These are phyloP conservation scores for Rhamnella rubrinervis DNA, from an alignment of 331 rosid genomes.

Conservation along the genomic window DNA sequence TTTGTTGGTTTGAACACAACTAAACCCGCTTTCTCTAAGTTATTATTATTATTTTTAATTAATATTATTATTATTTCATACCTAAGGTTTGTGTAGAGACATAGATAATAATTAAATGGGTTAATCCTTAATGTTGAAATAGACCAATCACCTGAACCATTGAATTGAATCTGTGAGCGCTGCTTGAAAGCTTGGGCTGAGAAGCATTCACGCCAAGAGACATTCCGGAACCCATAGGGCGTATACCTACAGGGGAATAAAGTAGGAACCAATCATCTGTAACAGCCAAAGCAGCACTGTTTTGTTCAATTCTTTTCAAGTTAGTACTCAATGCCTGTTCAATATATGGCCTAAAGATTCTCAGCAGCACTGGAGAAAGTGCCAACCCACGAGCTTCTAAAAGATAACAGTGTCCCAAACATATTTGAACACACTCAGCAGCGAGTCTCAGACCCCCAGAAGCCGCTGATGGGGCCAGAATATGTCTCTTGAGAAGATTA, in stretches of 20 bases:
- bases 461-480: constrained; percentile 68
- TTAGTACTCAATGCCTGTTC: constrained; percentile 55
- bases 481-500: constrained; percentile 55
- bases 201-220: constrained; percentile 30
- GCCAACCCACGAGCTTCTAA: constrained; percentile 74
- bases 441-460: constrained; percentile 74
- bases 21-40: no score
- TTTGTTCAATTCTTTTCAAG: constrained; percentile 76
- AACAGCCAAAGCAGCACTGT: constrained; percentile 68
- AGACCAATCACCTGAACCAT: constrained; percentile 69
- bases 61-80: no score
- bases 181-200: constrained; percentile 78
- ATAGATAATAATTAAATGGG: no score
- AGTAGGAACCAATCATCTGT: constrained; percentile 75
- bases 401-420: constrained; percentile 64
- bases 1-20: no score
- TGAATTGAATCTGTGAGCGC: constrained; percentile 74
- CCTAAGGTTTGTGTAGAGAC: no score
- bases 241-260: constrained; percentile 43
- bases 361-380: constrained; percentile 69
- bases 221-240: constrained; percentile 40
- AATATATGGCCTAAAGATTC: constrained; percentile 59
- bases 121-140: neutral
- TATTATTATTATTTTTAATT: no score
- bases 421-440: constrained; percentile 72